Percentiles rank a stretch among this genome's conserved stretches.
Conservation (phyloP, 2,329 filamentous ascomycete species). For the Fonsecaea monophora region DNA sequence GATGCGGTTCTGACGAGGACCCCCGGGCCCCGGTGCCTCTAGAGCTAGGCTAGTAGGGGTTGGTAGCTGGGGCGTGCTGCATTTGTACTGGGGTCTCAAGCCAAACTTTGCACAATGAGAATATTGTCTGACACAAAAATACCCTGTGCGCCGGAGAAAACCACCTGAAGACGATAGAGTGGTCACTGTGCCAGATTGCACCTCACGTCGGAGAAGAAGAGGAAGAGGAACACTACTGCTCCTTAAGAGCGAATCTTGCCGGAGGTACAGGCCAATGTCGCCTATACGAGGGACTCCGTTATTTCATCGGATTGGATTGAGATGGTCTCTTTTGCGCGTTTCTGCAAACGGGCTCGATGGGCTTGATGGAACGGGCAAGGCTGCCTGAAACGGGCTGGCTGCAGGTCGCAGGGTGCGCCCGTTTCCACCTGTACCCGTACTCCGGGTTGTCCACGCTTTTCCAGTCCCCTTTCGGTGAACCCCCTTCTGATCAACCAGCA, state of each 20-base stretch:
- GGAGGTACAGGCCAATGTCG: background rate
- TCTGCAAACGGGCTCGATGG: background rate
- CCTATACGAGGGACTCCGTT: background rate
- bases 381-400: background rate
- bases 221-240: background rate
- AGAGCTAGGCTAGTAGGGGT: background rate
- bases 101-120: background rate
- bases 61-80: background rate
- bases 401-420: conserved; percentile 5
- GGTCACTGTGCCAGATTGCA: background rate
- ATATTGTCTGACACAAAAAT: background rate
- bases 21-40: background rate
- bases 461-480: background rate
- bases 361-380: conserved; percentile 1
- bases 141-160: background rate
- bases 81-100: too few relatives aligned
- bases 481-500: background rate
- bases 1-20: background rate
- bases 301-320: background rate
- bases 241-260: background rate
- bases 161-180: background rate
- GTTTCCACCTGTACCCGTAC: background rate
- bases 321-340: background rate
- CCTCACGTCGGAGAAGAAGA: background rate
- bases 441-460: background rate